phyloP scores from a whole-genome alignment of 176 grass and related monocot species.

The Oryza coarctata region DNA sequence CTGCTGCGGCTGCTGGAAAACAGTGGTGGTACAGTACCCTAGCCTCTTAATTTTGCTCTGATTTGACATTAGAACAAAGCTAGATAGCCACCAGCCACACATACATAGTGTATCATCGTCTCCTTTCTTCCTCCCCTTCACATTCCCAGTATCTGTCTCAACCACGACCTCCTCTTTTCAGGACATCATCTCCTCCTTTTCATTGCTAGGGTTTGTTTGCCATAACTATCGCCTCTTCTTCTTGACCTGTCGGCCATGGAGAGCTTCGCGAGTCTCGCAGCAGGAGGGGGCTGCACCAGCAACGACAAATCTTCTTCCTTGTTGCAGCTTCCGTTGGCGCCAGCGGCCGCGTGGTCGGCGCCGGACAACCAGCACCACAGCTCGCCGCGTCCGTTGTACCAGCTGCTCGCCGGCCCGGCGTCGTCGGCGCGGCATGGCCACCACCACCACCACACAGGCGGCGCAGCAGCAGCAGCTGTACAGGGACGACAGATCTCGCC shows the following conservation, averaged over 20 bases:
- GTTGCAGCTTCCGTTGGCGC: conserved; percentile 52
- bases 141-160: neutral
- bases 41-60: conserved; percentile 49
- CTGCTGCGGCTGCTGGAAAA: neutral
- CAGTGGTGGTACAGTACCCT: neutral
- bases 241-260: conserved; percentile 14
- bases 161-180: neutral
- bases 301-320: conserved; percentile 51
- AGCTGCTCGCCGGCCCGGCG: conserved; percentile 28
- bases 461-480: neutral
- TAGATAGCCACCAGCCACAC: conserved; percentile 50
- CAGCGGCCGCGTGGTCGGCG: conserved; percentile 3
- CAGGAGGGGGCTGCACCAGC: conserved; percentile 34
- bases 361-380: conserved; percentile 15
- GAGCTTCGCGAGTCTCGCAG: conserved; percentile 43
- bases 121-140: neutral
- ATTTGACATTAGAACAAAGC: conserved; percentile 93
- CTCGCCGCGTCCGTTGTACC: conserved; percentile 37
- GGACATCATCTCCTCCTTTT: conserved; percentile 14
- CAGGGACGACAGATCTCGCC: conserved; percentile 42
- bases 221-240: neutral
- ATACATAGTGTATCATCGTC: neutral
- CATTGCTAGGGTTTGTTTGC: conserved; percentile 37
- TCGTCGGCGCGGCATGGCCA: conserved; percentile 23
- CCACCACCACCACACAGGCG: neutral